These are phyloP conservation scores for Fusarium nygamai DNA, from an alignment of 2,329 filamentous ascomycete genomes.

Conservation along the genomic window DNA sequence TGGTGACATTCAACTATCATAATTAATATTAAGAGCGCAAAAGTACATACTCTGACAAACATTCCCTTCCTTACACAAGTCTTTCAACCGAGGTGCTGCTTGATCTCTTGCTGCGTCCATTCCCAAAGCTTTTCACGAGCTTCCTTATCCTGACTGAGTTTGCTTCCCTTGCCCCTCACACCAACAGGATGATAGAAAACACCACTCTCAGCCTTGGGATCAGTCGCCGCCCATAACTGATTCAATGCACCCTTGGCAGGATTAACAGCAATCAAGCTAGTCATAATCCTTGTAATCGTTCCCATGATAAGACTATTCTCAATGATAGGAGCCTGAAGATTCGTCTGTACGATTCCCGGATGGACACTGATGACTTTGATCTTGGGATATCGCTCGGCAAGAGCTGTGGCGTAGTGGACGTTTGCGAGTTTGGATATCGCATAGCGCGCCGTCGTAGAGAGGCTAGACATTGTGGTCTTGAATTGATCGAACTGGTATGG, in stretches of 20 bases:
- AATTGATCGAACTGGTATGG: slow-evolving; percentile 8
- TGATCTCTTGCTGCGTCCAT: slow-evolving; percentile 3
- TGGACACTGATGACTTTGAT: not conserved
- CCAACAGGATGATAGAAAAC: slow-evolving; percentile 10
- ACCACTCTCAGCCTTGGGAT: not conserved
- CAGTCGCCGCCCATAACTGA: not conserved
- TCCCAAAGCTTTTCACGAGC: slow-evolving; percentile 6
- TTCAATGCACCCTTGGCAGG: not conserved
- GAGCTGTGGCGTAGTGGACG: slow-evolving; percentile 3
- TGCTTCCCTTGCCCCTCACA: slow-evolving; percentile 1
- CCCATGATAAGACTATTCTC: not conserved
- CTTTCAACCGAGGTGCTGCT: not conserved
- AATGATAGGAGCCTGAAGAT: not conserved
- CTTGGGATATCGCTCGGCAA: not conserved
- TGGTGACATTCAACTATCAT: fast-evolving
- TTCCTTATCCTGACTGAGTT: not conserved
- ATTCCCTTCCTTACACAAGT: fast-evolving
- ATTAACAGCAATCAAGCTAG: not conserved
- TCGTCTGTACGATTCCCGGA: not conserved
- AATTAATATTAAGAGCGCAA: not conserved
- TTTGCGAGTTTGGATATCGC: slow-evolving; percentile 4
- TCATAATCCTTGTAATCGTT: fast-evolving
- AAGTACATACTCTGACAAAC: not conserved
- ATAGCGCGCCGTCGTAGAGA: not conserved
- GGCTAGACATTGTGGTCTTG: not conserved